These are phyloP conservation scores for Abrus pulchellus DNA, from an alignment of 306 rosid genomes.

Conservation along the genomic window DNA sequence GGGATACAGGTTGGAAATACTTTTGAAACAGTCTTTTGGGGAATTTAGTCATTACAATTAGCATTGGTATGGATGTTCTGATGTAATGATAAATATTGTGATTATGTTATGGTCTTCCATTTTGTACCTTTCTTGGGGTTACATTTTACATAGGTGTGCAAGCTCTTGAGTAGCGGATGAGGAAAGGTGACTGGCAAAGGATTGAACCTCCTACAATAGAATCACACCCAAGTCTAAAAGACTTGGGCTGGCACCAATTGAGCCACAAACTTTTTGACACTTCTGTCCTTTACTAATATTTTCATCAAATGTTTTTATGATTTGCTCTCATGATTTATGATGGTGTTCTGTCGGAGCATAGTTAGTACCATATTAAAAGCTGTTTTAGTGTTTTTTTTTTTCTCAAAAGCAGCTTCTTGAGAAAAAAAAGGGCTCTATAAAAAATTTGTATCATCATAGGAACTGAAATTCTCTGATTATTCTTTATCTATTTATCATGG, in stretches of 20 bases:
- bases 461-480: too few species aligned
- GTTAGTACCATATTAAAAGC: background rate
- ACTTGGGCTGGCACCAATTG: too few species aligned
- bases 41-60: constrained; percentile 29
- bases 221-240: too few species aligned
- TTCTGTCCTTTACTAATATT: too few species aligned
- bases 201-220: too few species aligned
- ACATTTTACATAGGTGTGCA: background rate
- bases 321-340: constrained; percentile 1
- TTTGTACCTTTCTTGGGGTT: background rate
- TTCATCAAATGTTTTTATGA: background rate
- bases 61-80: background rate
- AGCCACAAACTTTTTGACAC: too few species aligned
- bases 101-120: constrained; percentile 13
- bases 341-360: background rate
- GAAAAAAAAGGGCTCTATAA: background rate
- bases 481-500: background rate
- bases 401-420: background rate
- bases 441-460: too few species aligned
- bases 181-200: background rate
- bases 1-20: constrained; percentile 77
- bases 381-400: too few species aligned
- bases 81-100: background rate
- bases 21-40: constrained; percentile 22
- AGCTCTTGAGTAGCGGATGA: constrained; percentile 12